Base-by-base conservation (phyloP, 2,329 filamentous ascomycete species). In the Phialocephala sp. region DNA sequence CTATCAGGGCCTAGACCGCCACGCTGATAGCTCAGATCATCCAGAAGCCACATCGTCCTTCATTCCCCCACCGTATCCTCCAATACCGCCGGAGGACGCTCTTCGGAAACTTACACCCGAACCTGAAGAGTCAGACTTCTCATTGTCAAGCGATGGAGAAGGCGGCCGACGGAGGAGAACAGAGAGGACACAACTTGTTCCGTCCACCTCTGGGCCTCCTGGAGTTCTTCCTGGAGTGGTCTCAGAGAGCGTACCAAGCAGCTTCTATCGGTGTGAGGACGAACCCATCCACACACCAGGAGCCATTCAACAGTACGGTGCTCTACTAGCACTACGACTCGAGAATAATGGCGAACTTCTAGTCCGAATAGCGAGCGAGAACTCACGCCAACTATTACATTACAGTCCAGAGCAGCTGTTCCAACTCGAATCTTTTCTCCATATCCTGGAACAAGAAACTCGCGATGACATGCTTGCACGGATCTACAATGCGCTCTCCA, bases 281-380 rank as follows among this genome's bases (percentile, higher is more conserved):
- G 68, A 73, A 55, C 70, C 71, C 9, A 74, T 74, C 14, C 71
- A 68, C 35, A 71, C 60, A n/a, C 71, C 72, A 15, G 71, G 72
- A 12, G 67, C 71, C 2, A 65, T 72, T 15, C 72, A 74, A 43
- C 55, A 56, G 20, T 69, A 69, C 27, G 72, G 70, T 0, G 70
- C 68, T 12, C 62, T 74, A 27, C 32, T 72, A 20, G 71, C 60
- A 1, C 59, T 74, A 15, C 72, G 57, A 47, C 67, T 68, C 47
- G 69, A 63, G 43, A 60, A 60, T 11, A 9, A 59, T 18, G 65
- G 65, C 1, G 47, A 69, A 18, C 60, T 74, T 5, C 63, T 72
- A 59, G 70, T 72, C 36, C 63, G 71, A 8, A 70, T 73, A n/a
- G 69, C 66, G 5, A 73, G 72, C 59, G 72, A 73, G 50, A 73